phyloP scores from a whole-genome alignment of 2,329 filamentous ascomycete genomes.

The Endothia cerciana region DNA sequence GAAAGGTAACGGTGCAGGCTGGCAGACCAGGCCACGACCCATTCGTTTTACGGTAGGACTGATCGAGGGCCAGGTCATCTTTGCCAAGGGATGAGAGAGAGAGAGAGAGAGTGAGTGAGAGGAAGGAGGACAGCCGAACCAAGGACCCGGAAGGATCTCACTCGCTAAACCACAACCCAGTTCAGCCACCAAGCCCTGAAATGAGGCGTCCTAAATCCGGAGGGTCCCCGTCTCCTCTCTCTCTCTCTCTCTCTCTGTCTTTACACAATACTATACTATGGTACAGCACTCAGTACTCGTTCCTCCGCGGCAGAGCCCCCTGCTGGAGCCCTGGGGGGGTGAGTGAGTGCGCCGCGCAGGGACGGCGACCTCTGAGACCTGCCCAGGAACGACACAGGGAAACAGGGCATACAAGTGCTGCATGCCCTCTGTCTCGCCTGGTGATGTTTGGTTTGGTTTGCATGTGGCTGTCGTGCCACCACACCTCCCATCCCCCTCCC shows the following conservation, averaged over 20 bases:
- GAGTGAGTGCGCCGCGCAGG: too few species aligned
- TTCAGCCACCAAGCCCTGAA: not conserved
- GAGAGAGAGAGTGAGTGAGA: too few species aligned
- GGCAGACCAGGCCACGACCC: not conserved
- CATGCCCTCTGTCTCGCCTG: not conserved
- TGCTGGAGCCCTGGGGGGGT: too few species aligned
- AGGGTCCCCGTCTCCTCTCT: conserved; percentile 1
- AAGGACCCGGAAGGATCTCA: conserved; percentile 2
- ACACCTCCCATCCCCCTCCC: not conserved
- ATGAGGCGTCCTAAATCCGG: conserved; percentile 6
- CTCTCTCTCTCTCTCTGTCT: too few species aligned
- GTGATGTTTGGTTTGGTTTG: not conserved
- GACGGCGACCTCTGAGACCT: too few species aligned
- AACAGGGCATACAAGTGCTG: not conserved
- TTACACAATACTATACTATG: too few species aligned
- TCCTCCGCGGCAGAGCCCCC: too few species aligned
- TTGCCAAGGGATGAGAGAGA: not conserved
- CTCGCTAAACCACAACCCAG: conserved; percentile 2
- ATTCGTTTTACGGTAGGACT: too few species aligned
- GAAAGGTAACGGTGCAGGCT: not conserved
- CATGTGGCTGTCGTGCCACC: not conserved
- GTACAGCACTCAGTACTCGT: too few species aligned
- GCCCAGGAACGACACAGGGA: not conserved
- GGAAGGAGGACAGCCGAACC: not conserved
- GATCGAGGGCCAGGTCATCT: too few species aligned